These are phyloP conservation scores for Colletotrichum gigasporum DNA, from an alignment of 2,329 filamentous ascomycete species.

Conservation along the genomic window DNA sequence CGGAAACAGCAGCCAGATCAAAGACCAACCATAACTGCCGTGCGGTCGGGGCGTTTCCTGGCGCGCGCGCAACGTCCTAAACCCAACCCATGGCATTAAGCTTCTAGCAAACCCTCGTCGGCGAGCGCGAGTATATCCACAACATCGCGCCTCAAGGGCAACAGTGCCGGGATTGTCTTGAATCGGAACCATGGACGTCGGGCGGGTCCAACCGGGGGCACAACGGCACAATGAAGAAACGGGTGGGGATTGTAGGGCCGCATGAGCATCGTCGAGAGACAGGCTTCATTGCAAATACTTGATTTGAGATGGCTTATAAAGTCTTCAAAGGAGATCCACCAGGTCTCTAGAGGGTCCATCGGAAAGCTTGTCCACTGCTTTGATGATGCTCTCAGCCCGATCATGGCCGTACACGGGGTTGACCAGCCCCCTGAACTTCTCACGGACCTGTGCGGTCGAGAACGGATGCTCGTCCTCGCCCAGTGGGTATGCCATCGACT, in stretches of 20 bases:
- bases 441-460: constrained; percentile 33
- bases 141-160: background rate
- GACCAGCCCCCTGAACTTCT: constrained; percentile 37
- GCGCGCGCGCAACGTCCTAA: background rate
- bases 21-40: background rate
- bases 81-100: background rate
- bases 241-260: too few species aligned
- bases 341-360: background rate
- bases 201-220: too few species aligned
- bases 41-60: background rate
- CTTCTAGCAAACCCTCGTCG: background rate
- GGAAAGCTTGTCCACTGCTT: background rate
- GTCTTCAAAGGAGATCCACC: background rate
- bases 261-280: too few species aligned
- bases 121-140: background rate
- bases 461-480: constrained; percentile 37
- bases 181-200: too few species aligned
- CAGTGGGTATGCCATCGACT: constrained; percentile 31
- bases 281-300: too few species aligned
- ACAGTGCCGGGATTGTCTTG: background rate
- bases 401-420: constrained; percentile 23
- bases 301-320: too few species aligned
- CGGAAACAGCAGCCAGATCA: background rate
- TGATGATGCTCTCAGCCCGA: background rate
- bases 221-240: too few species aligned